Base-by-base conservation (phyloP, 306 rosid species). In the Acmispon strigosus region DNA sequence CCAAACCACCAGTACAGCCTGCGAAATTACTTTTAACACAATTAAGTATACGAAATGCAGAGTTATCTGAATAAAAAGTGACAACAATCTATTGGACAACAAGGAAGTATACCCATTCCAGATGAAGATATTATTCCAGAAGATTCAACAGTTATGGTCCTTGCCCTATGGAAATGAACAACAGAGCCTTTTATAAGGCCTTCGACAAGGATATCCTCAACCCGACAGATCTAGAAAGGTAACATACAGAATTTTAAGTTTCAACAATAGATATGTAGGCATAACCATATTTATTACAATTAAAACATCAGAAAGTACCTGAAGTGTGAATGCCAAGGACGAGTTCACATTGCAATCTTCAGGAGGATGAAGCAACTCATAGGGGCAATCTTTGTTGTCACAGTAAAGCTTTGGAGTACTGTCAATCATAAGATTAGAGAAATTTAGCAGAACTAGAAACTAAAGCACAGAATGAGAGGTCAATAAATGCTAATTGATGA, bases 291-390 rank as follows among this genome's bases (percentile, higher is more conserved):
- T 37, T 55, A 73, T 49, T 24, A 51, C 17, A 36, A 15, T 14
- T 29, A 24, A 74, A 79, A 80, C 71, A 62, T 37, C 42, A 50
- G 36, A 62, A 39, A 70, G 44, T 71, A 95, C 99, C 97, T 91
- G 97, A 77, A 95, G 91, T 7, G 99, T 95, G 85, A 95, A 95
- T 70, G 99, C 77, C 64, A 95, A 70, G 16, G 99, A 95, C 60
- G 99, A 79, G 77, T 95, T 95, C 80, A 95, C 97, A 70, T 91
- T 95, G 86, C 99, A 95, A 85, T 95, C 99, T 81, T 95, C 97
- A 34, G 99, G 99, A 32, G 99, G 99, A 68, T 84, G 88, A 69
- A 91, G 78, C 70, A 95, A 84, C 57, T 95, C 99, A 54, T 55
- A 6, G 6, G 99, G 97, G 77, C 99, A 95, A 69, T 80, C 78